Percentiles rank a stretch among this genome's conserved stretches.
These are phyloP conservation scores for Kwoniella pini DNA, from an alignment of 768 basidiomycete species.

Conservation along the genomic window DNA sequence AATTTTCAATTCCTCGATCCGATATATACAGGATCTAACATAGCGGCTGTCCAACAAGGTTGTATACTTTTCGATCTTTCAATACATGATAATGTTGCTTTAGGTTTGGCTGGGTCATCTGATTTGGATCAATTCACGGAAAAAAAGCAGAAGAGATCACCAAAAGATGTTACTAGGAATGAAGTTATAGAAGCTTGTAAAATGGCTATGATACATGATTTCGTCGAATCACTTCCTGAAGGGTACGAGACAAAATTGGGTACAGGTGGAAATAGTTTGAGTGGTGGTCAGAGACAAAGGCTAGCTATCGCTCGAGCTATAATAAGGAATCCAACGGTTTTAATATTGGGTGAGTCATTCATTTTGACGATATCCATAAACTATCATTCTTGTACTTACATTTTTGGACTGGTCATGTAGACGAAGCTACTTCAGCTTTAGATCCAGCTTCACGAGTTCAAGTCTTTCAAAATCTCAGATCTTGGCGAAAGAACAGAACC, in stretches of 20 bases:
- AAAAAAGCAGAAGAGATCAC: constrained; percentile 48
- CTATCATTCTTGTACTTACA: not conserved
- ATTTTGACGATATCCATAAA: too few relatives aligned
- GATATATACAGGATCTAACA: constrained; percentile 66
- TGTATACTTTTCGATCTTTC: constrained; percentile 73
- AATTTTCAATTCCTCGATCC: constrained; percentile 73
- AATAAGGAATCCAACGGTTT: constrained; percentile 78
- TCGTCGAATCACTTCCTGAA: constrained; percentile 75
- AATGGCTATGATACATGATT: constrained; percentile 84
- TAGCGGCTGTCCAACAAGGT: constrained; percentile 78
- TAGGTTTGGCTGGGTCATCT: constrained; percentile 64
- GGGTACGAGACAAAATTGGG: constrained; percentile 85
- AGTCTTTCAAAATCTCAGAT: constrained; percentile 67
- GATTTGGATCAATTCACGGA: constrained; percentile 19
- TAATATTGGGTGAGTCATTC: constrained; percentile 72
- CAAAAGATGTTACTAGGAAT: constrained; percentile 62
- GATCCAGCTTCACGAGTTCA: constrained; percentile 83
- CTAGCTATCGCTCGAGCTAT: constrained; percentile 84
- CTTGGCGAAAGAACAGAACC: constrained; percentile 74
- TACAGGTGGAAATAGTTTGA: constrained; percentile 71
- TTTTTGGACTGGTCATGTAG: constrained; percentile 34
- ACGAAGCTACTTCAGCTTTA: constrained; percentile 63
- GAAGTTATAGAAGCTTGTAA: constrained; percentile 81
- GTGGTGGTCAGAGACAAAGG: constrained; percentile 90
- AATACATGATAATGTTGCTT: constrained; percentile 81